These are phyloP conservation scores for Tricholoma hemisulphureum DNA, from an alignment of 768 basidiomycete species.

Conservation along the genomic window DNA sequence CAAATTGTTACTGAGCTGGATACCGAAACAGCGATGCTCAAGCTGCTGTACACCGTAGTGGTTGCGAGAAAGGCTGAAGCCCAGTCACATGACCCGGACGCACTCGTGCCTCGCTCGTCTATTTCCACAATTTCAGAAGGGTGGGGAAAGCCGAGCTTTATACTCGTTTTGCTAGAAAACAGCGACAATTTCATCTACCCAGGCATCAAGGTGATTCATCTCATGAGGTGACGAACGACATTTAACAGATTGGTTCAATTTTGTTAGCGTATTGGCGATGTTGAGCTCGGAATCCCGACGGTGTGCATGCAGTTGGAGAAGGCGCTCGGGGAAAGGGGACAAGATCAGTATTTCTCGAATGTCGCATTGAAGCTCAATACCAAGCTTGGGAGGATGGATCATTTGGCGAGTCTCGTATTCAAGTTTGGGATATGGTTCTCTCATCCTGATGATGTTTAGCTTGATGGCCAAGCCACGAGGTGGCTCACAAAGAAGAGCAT, in stretches of 20 bases:
- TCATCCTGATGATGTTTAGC: slow-evolving; percentile 25
- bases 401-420: slow-evolving; percentile 37
- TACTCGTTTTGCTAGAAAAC: slow-evolving; percentile 67
- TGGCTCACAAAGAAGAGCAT: slow-evolving; percentile 71
- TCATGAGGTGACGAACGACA: not conserved
- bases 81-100: no score
- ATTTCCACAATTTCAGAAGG: no score
- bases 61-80: no score
- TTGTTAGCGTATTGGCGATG: slow-evolving; percentile 61
- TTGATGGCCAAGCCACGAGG: slow-evolving; percentile 52
- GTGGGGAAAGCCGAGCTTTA: slow-evolving; percentile 51
- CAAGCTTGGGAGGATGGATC: slow-evolving; percentile 84
- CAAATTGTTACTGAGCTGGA: no score
- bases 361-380: slow-evolving; percentile 80
- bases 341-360: slow-evolving; percentile 82
- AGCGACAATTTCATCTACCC: slow-evolving; percentile 77
- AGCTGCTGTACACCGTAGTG: no score
- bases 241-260: not conserved
- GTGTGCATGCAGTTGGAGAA: slow-evolving; percentile 68
- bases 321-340: slow-evolving; percentile 55
- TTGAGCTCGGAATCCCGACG: slow-evolving; percentile 69
- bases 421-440: not conserved
- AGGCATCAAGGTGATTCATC: slow-evolving; percentile 57
- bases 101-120: no score
- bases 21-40: no score